phyloP scores from a whole-genome alignment of 441 rosid species.

The Flueggea neowawraea region DNA sequence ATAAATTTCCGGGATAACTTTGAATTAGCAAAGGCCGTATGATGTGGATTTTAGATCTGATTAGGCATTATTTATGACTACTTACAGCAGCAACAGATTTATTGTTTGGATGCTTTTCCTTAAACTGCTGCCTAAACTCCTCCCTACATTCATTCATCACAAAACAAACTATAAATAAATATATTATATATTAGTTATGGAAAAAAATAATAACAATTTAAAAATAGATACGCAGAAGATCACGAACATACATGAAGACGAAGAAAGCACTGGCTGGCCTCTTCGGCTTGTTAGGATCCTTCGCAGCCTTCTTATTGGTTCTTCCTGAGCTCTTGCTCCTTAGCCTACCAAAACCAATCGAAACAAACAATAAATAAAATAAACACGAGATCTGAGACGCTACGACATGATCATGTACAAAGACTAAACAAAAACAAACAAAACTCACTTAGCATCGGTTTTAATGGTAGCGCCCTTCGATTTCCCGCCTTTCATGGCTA shows the following conservation, averaged over 20 bases:
- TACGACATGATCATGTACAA: too few relatives aligned
- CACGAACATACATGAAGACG: slow-evolving; percentile 66
- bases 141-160: slow-evolving; percentile 41
- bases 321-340: slow-evolving; percentile 43
- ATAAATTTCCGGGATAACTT: background rate
- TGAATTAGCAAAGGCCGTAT: background rate
- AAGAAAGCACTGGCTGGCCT: slow-evolving; percentile 97
- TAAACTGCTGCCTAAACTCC: slow-evolving; percentile 62
- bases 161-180: background rate
- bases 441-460: slow-evolving; percentile 41
- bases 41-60: background rate
- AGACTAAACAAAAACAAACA: background rate
- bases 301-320: slow-evolving; percentile 49
- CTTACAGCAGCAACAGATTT: slow-evolving; percentile 80
- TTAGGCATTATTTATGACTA: background rate
- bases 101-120: slow-evolving; percentile 68
- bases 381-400: too few relatives aligned
- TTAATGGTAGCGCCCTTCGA: slow-evolving; percentile 34
- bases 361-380: background rate
- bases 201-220: background rate
- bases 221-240: background rate
- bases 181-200: background rate
- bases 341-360: slow-evolving; percentile 31
- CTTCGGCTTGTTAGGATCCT: slow-evolving; percentile 92
- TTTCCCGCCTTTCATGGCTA: slow-evolving; percentile 62